These are phyloP conservation scores for Pisolithus orientalis DNA, from an alignment of 768 basidiomycete species.

Conservation along the genomic window DNA sequence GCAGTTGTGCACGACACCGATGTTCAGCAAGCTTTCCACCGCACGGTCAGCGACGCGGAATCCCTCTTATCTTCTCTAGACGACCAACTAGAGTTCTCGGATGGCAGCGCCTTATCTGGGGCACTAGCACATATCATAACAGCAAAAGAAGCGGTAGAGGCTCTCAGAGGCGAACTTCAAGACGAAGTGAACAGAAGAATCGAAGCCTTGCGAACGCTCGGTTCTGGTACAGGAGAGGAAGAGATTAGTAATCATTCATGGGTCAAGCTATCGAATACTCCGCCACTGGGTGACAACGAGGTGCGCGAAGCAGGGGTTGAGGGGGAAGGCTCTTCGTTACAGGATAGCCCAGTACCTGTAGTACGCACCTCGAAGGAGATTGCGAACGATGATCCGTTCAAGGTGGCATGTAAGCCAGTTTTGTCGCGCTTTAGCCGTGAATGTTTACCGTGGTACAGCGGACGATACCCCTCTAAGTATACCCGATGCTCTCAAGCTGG, in stretches of 20 bases:
- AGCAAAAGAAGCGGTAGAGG: slow-evolving; percentile 43
- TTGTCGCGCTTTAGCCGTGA: background rate
- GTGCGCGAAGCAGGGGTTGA: background rate
- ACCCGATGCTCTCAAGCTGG: background rate
- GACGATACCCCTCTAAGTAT: no score
- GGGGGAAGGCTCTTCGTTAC: background rate
- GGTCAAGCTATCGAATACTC: background rate
- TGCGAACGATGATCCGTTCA: slow-evolving; percentile 3
- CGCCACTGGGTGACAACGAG: background rate
- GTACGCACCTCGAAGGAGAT: slow-evolving; percentile 2
- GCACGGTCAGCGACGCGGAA: slow-evolving; percentile 30
- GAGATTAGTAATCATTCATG: no score
- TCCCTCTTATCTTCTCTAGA: slow-evolving; percentile 30
- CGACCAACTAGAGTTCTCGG: slow-evolving; percentile 21
- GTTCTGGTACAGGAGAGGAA: background rate
- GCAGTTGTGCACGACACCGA: slow-evolving; percentile 11
- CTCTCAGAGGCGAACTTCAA: slow-evolving; percentile 53
- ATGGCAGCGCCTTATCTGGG: slow-evolving; percentile 28
- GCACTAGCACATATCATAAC: slow-evolving; percentile 47
- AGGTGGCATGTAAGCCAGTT: background rate
- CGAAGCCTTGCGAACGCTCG: slow-evolving; percentile 13
- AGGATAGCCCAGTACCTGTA: background rate
- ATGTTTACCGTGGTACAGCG: background rate
- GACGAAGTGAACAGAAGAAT: slow-evolving; percentile 48
- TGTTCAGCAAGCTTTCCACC: slow-evolving; percentile 23